Conservation (phyloP, 768 basidiomycete genomes). For the Boletus rubescentipes region DNA sequence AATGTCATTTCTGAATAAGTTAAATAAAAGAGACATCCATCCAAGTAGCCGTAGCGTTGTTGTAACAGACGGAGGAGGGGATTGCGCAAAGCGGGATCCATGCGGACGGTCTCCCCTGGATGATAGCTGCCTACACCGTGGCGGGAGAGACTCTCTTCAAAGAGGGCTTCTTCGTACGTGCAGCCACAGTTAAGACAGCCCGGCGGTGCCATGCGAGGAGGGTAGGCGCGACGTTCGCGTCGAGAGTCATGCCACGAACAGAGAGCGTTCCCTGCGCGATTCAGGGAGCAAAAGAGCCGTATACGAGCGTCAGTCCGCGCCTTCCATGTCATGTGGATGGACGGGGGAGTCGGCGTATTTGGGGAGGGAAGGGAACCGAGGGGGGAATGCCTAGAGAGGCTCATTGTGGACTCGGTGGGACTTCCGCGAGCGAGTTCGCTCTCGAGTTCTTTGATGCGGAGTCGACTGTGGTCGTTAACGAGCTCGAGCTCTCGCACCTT, state of each 20-base stretch:
- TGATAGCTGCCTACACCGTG: constrained; percentile 80
- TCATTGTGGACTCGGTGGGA: constrained; percentile 22
- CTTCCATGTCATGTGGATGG: constrained; percentile 60
- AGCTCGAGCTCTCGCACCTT: constrained; percentile 64
- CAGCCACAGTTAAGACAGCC: constrained; percentile 86
- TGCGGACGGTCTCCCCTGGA: constrained; percentile 82
- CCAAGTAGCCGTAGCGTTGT: too few species aligned
- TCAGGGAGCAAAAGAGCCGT: constrained; percentile 73
- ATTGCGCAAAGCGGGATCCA: constrained; percentile 85
- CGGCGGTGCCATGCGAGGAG: constrained; percentile 77
- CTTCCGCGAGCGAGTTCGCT: constrained; percentile 39
- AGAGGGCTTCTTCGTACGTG: constrained; percentile 80
- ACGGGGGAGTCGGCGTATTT: constrained; percentile 39
- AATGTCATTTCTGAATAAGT: too few species aligned
- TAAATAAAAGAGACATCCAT: too few species aligned
- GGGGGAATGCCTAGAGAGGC: constrained; percentile 14
- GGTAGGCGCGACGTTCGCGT: constrained; percentile 72
- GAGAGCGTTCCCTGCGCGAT: constrained; percentile 84
- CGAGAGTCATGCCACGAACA: constrained; percentile 91
- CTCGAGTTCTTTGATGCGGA: constrained; percentile 50
- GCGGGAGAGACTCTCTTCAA: constrained; percentile 79
- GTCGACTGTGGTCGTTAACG: constrained; percentile 49
- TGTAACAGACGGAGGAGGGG: constrained; percentile 73
- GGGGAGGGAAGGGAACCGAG: constrained; percentile 18
- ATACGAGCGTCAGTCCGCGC: constrained; percentile 71